These are phyloP conservation scores for Spongospora subterranea DNA, from an alignment of 208 protist species.

Conservation along the genomic window DNA sequence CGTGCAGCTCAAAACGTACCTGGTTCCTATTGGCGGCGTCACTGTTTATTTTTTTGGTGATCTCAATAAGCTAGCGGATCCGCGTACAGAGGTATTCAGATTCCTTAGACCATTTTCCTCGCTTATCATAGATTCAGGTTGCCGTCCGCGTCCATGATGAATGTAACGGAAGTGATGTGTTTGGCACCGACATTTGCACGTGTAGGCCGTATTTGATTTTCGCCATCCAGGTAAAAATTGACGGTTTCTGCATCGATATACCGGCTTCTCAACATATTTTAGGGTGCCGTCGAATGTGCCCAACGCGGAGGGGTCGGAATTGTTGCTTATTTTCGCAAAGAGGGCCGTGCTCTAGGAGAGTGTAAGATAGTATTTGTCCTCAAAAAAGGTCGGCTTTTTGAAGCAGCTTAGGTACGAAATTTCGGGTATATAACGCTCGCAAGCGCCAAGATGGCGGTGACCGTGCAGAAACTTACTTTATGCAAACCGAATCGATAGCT, in stretches of 20 bases:
- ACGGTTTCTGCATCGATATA: not conserved
- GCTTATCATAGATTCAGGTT: slow-evolving; percentile 5
- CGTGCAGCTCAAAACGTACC: slow-evolving; percentile 63
- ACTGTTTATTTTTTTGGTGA: slow-evolving; percentile 71
- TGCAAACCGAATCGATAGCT: slow-evolving; percentile 66
- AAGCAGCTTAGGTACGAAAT: slow-evolving; percentile 56
- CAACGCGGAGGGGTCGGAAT: slow-evolving; percentile 69
- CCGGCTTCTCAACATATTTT: not conserved
- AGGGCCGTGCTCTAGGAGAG: slow-evolving; percentile 69
- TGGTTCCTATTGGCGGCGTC: slow-evolving; percentile 69
- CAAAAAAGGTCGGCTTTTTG: not conserved
- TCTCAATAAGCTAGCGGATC: slow-evolving; percentile 59
- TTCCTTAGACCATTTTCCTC: not conserved
- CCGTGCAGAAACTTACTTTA: slow-evolving; percentile 70
- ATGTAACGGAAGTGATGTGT: slow-evolving; percentile 73
- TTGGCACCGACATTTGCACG: slow-evolving; percentile 73
- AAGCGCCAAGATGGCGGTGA: slow-evolving; percentile 70
- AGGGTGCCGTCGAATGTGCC: slow-evolving; percentile 54
- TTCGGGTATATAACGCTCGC: slow-evolving; percentile 68
- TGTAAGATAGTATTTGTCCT: slow-evolving; percentile 63
- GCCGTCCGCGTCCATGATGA: slow-evolving; percentile 72
- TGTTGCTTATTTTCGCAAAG: slow-evolving; percentile 72
- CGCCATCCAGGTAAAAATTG: slow-evolving; percentile 63
- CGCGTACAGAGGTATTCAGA: slow-evolving; percentile 7
- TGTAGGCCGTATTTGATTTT: slow-evolving; percentile 70